Conservation (phyloP, 768 basidiomycete genomes). For the Rhodocollybia butyracea region DNA sequence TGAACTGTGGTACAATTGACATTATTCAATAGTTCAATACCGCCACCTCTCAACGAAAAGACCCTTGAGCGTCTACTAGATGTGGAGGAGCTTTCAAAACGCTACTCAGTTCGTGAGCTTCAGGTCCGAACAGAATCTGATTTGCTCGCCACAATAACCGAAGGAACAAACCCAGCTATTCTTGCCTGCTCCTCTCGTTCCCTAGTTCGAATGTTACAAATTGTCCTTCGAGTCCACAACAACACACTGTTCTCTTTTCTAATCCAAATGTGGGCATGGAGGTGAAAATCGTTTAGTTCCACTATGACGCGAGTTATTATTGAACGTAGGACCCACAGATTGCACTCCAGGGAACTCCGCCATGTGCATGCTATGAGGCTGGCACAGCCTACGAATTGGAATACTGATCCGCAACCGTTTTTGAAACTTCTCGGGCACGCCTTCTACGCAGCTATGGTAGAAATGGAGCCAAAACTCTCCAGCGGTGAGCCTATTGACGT, state of each 20-base stretch:
- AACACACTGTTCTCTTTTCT: background rate
- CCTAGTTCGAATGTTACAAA: background rate
- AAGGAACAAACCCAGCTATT: background rate
- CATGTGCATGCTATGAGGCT: conserved; percentile 27
- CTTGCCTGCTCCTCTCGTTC: background rate
- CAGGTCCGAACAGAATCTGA: background rate
- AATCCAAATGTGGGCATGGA: conserved; percentile 6
- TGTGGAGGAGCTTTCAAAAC: background rate
- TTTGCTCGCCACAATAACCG: background rate
- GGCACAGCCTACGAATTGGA: conserved; percentile 20
- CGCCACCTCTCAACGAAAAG: conserved; percentile 18
- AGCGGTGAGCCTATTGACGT: conserved; percentile 13
- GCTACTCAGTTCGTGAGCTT: background rate
- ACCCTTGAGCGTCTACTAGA: conserved; percentile 20
- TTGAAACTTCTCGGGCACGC: conserved; percentile 24
- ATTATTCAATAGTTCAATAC: conserved; percentile 20
- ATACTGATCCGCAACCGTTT: conserved; percentile 11
- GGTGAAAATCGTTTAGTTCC: background rate
- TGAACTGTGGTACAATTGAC: conserved; percentile 13
- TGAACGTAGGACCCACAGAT: background rate
- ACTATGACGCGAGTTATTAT: background rate
- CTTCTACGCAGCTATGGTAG: conserved; percentile 32
- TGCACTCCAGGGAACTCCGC: conserved; percentile 22
- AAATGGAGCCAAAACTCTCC: conserved; percentile 18
- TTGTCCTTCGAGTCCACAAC: background rate